Evolutionary conservation across 2,329 filamentous ascomycete genomes (phyloP), one percentile per base, ranked within the genome.

Genomic region (Fusarium virguliforme): DNA sequence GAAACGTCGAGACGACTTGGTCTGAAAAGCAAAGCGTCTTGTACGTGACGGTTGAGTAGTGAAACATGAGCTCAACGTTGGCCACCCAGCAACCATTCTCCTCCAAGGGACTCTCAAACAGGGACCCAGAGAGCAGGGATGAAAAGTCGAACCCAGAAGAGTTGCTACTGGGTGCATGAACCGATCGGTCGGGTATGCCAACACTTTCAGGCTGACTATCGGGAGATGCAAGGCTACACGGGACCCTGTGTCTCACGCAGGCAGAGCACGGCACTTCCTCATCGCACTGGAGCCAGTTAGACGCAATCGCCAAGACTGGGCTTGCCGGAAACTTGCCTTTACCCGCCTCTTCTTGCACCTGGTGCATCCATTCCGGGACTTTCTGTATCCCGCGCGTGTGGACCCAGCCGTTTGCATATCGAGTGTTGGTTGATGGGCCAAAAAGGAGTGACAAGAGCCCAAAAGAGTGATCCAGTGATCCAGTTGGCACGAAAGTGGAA

Each of bases 11-110:
- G 8, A 38, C 37, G 3, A 72, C 64, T 3, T 43, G 37, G 6
- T 67, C 66, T 4, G 64, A 51, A 8, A 68, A 70, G 9, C 58
- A 50, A 26, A 74, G 53, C 1, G 71, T 74, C 24, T 62, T 65
- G 48, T 74, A 74, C 1, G 71, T 63, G 6, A 70, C 56, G 2
- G 71, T 70, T 0, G 69, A 65, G 37, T 74, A 74, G 30, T 74
- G 71, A 41, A 68, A 50, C 66, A 74, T 74, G 0, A 74, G 37
- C 32, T 74, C 71, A 10, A 63, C 59, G 0, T 59, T 70, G 0
- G 69, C 66, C 1, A 72, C 58, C 62, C 65, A 72, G 1, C 68
- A 71, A 0, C 69, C 68, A 6, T 56, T 53, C 4, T 71, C 64
- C 1, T 65, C 68, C 0, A 61, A 5, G 2, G 61, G 64, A 12